Conservation (phyloP, 108 stramenopile genomes). For the Skeletonema grethae region DNA sequence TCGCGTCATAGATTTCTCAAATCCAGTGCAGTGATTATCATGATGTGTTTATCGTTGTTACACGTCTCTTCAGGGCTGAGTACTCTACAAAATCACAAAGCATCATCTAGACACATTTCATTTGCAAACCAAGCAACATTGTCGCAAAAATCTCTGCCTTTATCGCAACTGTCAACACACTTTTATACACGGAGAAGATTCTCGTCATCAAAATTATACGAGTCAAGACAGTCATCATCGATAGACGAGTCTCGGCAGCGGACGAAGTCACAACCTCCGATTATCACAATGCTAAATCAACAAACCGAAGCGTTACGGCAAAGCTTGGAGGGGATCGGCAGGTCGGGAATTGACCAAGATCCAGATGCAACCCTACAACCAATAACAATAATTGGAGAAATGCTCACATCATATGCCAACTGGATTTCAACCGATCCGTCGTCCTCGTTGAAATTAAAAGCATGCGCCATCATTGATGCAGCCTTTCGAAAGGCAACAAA, state of each 20-base stretch:
- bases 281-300: conserved; percentile 4
- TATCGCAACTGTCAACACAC: neutral
- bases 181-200: neutral
- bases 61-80: neutral
- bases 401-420: conserved; percentile 18
- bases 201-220: neutral
- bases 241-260: neutral
- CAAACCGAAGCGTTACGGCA: conserved; percentile 10
- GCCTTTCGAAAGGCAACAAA: conserved; percentile 48
- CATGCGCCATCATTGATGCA: conserved; percentile 46
- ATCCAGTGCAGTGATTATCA: neutral
- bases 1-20: neutral
- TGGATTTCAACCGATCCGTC: conserved; percentile 8
- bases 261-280: neutral
- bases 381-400: conserved; percentile 4
- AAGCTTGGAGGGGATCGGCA: neutral
- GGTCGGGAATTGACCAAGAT: neutral
- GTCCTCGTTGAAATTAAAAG: conserved; percentile 9
- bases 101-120: neutral
- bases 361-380: neutral
- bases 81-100: neutral
- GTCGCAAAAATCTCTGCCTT: neutral
- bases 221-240: conserved; percentile 2
- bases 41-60: neutral
- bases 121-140: neutral